Evolutionary conservation across 2,329 filamentous ascomycete species (phyloP).

Genomic region (Exophiala spinifera): DNA sequence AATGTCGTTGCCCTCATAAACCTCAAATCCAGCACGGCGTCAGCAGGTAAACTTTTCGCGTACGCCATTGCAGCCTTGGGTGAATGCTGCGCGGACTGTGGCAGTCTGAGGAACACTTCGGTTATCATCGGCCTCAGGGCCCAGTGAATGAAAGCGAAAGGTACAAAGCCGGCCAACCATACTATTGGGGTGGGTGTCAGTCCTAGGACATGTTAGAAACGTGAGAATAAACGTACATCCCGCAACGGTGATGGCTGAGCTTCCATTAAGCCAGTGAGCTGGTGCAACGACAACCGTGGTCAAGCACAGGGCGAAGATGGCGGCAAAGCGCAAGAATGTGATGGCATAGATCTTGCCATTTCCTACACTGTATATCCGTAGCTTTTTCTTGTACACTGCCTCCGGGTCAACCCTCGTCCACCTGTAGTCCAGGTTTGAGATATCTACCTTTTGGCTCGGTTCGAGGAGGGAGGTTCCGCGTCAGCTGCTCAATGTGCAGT

Average conservation of each 20-base stretch:
- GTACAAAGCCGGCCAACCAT: slow-evolving; percentile 53
- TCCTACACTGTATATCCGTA: slow-evolving; percentile 75
- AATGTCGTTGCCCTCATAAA: slow-evolving; percentile 47
- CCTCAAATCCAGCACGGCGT: slow-evolving; percentile 43
- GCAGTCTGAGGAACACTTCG: slow-evolving; percentile 67
- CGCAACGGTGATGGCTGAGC: slow-evolving; percentile 28
- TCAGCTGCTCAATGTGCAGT: slow-evolving; percentile 29
- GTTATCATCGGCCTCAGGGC: slow-evolving; percentile 69
- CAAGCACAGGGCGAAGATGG: slow-evolving; percentile 65
- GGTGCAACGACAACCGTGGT: slow-evolving; percentile 65
- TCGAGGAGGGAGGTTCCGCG: slow-evolving; percentile 20
- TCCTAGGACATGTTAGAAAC: neutral
- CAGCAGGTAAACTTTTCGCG: slow-evolving; percentile 43
- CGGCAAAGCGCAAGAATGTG: slow-evolving; percentile 67
- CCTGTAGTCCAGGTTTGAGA: neutral
- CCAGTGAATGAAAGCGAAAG: slow-evolving; percentile 63
- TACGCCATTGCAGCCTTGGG: slow-evolving; percentile 46
- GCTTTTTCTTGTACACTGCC: slow-evolving; percentile 39
- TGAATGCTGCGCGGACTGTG: slow-evolving; percentile 61
- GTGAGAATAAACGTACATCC: slow-evolving; percentile 12
- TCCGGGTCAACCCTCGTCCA: slow-evolving; percentile 1
- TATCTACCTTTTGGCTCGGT: slow-evolving; percentile 16
- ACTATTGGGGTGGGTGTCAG: slow-evolving; percentile 16
- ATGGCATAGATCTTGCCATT: slow-evolving; percentile 64
- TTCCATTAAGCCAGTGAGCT: slow-evolving; percentile 48